Conservation (phyloP, 129 eudicot species). For the Artemisia annua region DNA sequence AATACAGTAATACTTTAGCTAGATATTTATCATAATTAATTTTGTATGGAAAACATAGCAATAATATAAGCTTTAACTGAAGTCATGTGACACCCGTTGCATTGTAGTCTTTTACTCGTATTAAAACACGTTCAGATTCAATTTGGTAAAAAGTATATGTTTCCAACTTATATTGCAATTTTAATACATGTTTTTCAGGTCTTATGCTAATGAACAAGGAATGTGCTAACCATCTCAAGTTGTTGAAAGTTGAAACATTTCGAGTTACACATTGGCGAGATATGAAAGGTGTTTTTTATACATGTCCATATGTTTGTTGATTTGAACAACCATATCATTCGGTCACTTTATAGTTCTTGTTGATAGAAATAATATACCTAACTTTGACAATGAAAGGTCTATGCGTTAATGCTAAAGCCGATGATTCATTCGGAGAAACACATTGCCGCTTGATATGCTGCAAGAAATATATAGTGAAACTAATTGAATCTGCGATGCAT, state of each 20-base stretch:
- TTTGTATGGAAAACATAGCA: too few species aligned
- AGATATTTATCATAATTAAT: not conserved
- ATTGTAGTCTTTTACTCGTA: too few species aligned
- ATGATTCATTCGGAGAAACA: not conserved
- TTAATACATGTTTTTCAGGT: not conserved
- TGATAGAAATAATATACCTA: not conserved
- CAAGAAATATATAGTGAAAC: not conserved
- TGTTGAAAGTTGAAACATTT: not conserved
- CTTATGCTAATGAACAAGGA: not conserved
- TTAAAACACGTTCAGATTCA: too few species aligned
- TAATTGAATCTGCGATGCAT: not conserved
- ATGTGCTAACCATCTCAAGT: not conserved
- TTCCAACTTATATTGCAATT: too few species aligned
- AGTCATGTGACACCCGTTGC: too few species aligned
- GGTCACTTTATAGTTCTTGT: too few species aligned
- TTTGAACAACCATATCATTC: not conserved
- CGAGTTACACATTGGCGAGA: not conserved
- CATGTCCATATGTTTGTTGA: not conserved
- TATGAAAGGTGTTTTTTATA: not conserved
- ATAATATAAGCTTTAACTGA: too few species aligned
- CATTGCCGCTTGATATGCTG: not conserved
- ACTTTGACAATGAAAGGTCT: not conserved
- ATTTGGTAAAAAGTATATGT: too few species aligned
- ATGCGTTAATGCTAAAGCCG: not conserved
- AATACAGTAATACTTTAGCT: not conserved